Evolutionary conservation across 495 filamentous ascomycete species (phyloP).

Genomic region (Daldinia grandis): DNA sequence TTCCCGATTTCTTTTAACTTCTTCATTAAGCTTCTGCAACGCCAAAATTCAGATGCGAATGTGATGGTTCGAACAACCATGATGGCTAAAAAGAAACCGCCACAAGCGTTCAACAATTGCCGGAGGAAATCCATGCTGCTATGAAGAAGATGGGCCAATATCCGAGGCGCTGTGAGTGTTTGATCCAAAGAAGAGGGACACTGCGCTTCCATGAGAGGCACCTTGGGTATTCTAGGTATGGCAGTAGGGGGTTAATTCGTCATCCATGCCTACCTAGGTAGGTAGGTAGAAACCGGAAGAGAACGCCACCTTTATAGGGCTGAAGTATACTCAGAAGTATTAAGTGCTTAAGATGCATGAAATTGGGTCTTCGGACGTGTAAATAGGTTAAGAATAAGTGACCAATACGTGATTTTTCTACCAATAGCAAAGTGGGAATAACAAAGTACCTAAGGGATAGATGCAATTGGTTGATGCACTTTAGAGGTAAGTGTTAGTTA

Average conservation of each 20-base stretch:
- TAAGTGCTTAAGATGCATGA: too few species aligned
- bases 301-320: too few species aligned
- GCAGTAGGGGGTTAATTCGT: not conserved
- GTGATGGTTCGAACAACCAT: constrained; percentile 16
- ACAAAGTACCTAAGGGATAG: too few species aligned
- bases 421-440: too few species aligned
- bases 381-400: too few species aligned
- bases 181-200: not conserved
- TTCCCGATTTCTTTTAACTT: constrained; percentile 37
- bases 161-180: not conserved
- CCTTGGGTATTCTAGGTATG: not conserved
- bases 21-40: constrained; percentile 27
- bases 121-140: constrained; percentile 20
- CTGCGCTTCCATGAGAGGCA: not conserved
- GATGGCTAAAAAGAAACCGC: constrained; percentile 29
- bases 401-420: too few species aligned
- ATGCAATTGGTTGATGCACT: too few species aligned
- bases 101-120: constrained; percentile 23
- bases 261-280: too few species aligned
- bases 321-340: too few species aligned
- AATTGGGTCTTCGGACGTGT: too few species aligned
- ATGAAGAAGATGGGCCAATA: not conserved
- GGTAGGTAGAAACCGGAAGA: too few species aligned
- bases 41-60: constrained; percentile 34
- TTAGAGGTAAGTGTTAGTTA: too few species aligned